These are phyloP conservation scores for Phylloporus arenicola DNA, from an alignment of 768 basidiomycete genomes.

Conservation along the genomic window DNA sequence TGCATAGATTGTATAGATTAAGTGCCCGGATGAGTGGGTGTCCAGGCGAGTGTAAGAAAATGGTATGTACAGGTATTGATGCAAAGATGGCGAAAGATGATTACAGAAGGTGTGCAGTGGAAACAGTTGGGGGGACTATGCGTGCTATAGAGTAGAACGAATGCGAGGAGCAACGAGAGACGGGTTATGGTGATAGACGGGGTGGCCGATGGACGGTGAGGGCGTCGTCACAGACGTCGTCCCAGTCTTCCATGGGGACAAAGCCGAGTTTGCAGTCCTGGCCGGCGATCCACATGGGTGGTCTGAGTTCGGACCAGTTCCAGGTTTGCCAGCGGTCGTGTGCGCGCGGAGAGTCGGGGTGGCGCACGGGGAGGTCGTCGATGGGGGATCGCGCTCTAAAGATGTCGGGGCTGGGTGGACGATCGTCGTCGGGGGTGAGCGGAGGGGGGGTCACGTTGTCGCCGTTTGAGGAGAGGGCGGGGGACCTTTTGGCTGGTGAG, in stretches of 20 bases:
- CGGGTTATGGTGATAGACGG: slow-evolving; percentile 12
- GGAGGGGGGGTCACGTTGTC: slow-evolving; percentile 33
- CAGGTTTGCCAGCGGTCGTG: slow-evolving; percentile 31
- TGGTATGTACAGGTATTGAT: slow-evolving; percentile 27
- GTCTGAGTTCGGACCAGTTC: slow-evolving; percentile 31
- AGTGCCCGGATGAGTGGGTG: slow-evolving; percentile 17
- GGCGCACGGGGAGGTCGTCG: slow-evolving; percentile 7
- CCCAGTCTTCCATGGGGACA: slow-evolving; percentile 16
- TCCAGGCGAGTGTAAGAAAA: slow-evolving; percentile 18
- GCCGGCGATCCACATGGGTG: slow-evolving; percentile 23
- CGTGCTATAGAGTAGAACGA: slow-evolving; percentile 20
- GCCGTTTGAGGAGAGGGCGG: slow-evolving; percentile 25
- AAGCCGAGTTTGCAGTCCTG: neutral
- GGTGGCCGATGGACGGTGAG: no score
- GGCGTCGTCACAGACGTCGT: slow-evolving; percentile 20
- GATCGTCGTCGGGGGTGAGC: slow-evolving; percentile 34
- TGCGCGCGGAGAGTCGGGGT: no score
- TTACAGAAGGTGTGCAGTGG: slow-evolving; percentile 23
- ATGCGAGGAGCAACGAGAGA: slow-evolving; percentile 17
- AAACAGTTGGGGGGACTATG: slow-evolving; percentile 13
- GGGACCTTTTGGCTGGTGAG: slow-evolving; percentile 20
- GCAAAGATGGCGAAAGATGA: slow-evolving; percentile 16
- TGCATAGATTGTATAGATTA: slow-evolving; percentile 26
- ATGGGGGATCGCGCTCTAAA: slow-evolving; percentile 22
- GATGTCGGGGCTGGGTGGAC: slow-evolving; percentile 13